These are phyloP conservation scores for Scedosporium dehoogii DNA, from an alignment of 2,329 filamentous ascomycete species.

Conservation along the genomic window DNA sequence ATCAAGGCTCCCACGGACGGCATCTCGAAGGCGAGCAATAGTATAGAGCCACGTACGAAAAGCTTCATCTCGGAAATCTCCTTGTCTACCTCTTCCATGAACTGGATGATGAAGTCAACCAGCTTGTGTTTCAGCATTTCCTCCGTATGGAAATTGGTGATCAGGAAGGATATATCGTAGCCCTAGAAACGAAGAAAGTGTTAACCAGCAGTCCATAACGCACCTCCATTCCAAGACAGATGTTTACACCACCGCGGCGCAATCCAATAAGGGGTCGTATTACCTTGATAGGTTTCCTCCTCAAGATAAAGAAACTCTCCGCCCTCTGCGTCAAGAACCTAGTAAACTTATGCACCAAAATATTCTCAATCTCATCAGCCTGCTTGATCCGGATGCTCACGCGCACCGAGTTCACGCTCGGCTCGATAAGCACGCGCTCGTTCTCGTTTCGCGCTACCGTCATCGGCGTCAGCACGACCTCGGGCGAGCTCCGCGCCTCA, in stretches of 20 bases:
- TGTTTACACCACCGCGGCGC: slow-evolving; percentile 8
- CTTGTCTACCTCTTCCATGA: slow-evolving; percentile 99
- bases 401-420: slow-evolving; percentile 91
- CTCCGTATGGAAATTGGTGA: slow-evolving; percentile 98
- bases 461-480: slow-evolving; percentile 85
- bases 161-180: slow-evolving; percentile 97
- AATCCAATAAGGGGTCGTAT: slow-evolving; percentile 12
- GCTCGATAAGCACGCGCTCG: slow-evolving; percentile 91
- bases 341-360: slow-evolving; percentile 96
- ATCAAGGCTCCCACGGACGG: background rate
- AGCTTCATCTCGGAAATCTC: slow-evolving; percentile 99
- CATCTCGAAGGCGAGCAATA: background rate
- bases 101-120: slow-evolving; percentile 97
- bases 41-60: slow-evolving; percentile 56
- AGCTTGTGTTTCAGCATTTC: slow-evolving; percentile 99
- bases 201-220: slow-evolving; percentile 12
- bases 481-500: slow-evolving; percentile 84
- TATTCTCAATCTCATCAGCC: slow-evolving; percentile 97
- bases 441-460: slow-evolving; percentile 93
- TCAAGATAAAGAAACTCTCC: slow-evolving; percentile 92
- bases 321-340: slow-evolving; percentile 92
- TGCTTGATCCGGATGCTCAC: slow-evolving; percentile 99
- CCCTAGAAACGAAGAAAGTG: slow-evolving; percentile 42
- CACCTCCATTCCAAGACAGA: too few relatives aligned
- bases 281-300: slow-evolving; percentile 92